A percentile compares a stretch with the other conserved stretches of the same genome.
Evolutionary conservation across 495 filamentous ascomycete genomes (phyloP).

Genomic region (Tirmania nivea): DNA sequence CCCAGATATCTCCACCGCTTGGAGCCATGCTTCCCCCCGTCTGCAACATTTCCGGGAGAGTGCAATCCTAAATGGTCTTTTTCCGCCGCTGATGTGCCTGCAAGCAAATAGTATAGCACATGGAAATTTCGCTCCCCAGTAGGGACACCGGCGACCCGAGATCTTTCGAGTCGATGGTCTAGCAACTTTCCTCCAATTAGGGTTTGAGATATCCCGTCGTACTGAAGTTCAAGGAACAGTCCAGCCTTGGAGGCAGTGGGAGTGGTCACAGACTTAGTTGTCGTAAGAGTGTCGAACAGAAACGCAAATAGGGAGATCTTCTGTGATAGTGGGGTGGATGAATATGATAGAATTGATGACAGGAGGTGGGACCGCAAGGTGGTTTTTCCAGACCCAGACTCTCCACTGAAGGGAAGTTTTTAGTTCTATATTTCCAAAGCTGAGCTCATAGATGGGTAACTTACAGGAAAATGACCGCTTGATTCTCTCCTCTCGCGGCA

Average conservation of each 20-base stretch:
- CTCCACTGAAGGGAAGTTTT: constrained; percentile 37
- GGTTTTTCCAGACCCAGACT: constrained; percentile 88
- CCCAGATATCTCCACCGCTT: constrained; percentile 91
- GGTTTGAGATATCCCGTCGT: constrained; percentile 64
- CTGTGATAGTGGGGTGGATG: constrained; percentile 72
- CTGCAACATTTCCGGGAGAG: constrained; percentile 20
- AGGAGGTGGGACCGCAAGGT: constrained; percentile 77
- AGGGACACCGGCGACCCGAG: constrained; percentile 70
- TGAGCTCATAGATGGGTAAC: constrained; percentile 17
- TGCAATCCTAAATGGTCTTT: constrained; percentile 78
- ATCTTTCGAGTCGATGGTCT: constrained; percentile 78
- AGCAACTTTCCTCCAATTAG: constrained; percentile 85
- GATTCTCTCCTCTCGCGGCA: constrained; percentile 78
- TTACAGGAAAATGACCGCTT: constrained; percentile 79
- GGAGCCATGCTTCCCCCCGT: constrained; percentile 31
- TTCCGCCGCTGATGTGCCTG: constrained; percentile 76
- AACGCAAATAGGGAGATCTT: constrained; percentile 87
- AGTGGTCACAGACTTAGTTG: constrained; percentile 90
- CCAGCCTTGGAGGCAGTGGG: constrained; percentile 90
- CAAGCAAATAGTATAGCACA: constrained; percentile 80
- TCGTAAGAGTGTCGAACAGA: constrained; percentile 85
- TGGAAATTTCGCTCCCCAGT: constrained; percentile 95
- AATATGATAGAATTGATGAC: constrained; percentile 61
- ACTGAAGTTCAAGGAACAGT: constrained; percentile 86
- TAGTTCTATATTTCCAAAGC: constrained; percentile 1